Conservation (phyloP, 345 rosid species). For the Eucalyptus marginata region DNA sequence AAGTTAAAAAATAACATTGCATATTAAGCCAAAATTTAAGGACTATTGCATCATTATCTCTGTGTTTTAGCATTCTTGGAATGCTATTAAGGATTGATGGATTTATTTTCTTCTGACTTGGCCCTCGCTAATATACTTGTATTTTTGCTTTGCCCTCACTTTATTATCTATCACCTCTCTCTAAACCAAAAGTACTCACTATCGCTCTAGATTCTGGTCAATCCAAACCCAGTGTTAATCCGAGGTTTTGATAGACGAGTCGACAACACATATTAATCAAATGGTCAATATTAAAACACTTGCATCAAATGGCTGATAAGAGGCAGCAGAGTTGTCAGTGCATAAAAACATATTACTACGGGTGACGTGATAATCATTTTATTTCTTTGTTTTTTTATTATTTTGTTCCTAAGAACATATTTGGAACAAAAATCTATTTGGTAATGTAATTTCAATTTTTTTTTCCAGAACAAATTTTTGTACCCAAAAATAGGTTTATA, state of each 20-base stretch:
- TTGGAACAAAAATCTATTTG: too few relatives aligned
- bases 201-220: not conserved
- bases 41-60: not conserved
- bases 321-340: not conserved
- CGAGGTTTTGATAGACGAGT: not conserved
- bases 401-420: too few relatives aligned
- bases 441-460: too few relatives aligned
- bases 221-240: not conserved
- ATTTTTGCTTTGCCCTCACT: not conserved
- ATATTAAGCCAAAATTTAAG: not conserved
- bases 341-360: too few relatives aligned
- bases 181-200: not conserved
- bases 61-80: not conserved
- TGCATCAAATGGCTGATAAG: not conserved
- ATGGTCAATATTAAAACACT: not conserved
- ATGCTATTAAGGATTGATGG: not conserved
- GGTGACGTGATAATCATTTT: too few relatives aligned
- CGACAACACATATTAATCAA: not conserved
- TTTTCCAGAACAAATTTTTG: rapidly evolving
- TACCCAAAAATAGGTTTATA: too few relatives aligned
- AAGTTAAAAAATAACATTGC: too few relatives aligned
- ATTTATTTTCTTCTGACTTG: not conserved
- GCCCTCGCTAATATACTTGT: not conserved
- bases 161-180: not conserved
- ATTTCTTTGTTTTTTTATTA: too few relatives aligned